These are phyloP conservation scores for Lanmaoa rubissima DNA, from an alignment of 768 basidiomycete species.

Conservation along the genomic window DNA sequence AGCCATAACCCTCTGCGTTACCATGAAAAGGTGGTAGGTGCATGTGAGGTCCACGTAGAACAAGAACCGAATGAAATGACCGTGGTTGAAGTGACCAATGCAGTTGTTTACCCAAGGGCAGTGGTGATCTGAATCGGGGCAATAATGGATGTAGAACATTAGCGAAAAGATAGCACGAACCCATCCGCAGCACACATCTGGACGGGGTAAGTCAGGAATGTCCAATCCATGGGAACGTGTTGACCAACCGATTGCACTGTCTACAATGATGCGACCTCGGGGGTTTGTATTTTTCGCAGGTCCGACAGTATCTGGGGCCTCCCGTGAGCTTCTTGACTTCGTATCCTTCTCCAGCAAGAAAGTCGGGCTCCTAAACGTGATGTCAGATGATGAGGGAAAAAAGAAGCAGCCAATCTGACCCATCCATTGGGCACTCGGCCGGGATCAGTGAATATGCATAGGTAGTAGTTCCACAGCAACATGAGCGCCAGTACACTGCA, in stretches of 20 bases:
- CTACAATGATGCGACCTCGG: conserved; percentile 92
- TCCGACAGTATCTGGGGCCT: conserved; percentile 79
- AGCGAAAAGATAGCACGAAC: conserved; percentile 38
- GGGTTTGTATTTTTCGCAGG: conserved; percentile 83
- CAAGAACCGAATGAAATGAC: conserved; percentile 86
- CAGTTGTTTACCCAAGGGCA: conserved; percentile 95
- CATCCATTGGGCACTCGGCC: conserved; percentile 77
- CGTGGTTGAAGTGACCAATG: conserved; percentile 90
- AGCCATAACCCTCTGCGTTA: conserved; percentile 60
- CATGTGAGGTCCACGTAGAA: conserved; percentile 92
- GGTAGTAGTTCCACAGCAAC: conserved; percentile 85
- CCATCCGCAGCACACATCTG: conserved; percentile 89
- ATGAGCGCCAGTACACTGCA: conserved; percentile 69
- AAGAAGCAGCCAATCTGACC: conserved; percentile 45
- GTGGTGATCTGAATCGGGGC: conserved; percentile 64
- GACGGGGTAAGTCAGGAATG: conserved; percentile 3
- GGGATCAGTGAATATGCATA: conserved; percentile 81
- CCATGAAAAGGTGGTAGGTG: conserved; percentile 82
- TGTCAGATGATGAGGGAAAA: conserved; percentile 6
- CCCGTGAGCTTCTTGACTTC: conserved; percentile 92
- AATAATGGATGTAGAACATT: conserved; percentile 4
- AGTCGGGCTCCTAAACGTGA: conserved; percentile 60
- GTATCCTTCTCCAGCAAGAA: conserved; percentile 60
- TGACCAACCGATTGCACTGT: conserved; percentile 72
- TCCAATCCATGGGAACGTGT: not conserved